Evolutionary conservation across 2,329 filamentous ascomycete species (phyloP), one percentile per base, ranked within the genome.

Genomic region (Huntiella decipiens): DNA sequence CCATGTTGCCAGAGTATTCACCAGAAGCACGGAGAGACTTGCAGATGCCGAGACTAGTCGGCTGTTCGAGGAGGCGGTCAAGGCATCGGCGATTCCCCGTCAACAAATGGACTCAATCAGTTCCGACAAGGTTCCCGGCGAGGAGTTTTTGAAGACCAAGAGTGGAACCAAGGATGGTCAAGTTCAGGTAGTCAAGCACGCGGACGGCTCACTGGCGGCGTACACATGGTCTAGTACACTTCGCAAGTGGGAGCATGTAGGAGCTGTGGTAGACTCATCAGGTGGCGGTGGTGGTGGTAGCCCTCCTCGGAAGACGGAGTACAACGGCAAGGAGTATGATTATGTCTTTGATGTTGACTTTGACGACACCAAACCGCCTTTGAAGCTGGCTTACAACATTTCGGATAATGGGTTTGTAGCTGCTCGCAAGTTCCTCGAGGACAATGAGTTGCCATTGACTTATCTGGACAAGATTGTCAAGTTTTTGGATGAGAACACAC

Each of bases 301-400:
- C 8, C 22, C 22, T 28, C 6, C 22, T 28, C 76, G 76, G 49
- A 86, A 87, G 62, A 74, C 76, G 5, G 70, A 78, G 48, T 80
- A 88, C 57, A 68, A 82, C 1, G 88, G 88, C 31, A 75, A 93
- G 57, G 82, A 88, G 51, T 98, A 93, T 59, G 91, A 98, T 58
- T 95, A 81, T 56, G 87, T 98, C 6, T 96, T 96, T 54, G 87
- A 95, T 56, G 87, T 95, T 19, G 87, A 94, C 55, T 92, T 95
- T 51, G 84, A 94, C 58, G 88, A 95, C 56, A 88, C 86, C 44
- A 88, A 92, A 56, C 87, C 88, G 10, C 77, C 88, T 0, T 67
- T 96, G 39, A 95, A 95, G 61, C 69, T 96, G n/a, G 86, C 88
- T 0, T 96, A 82, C 63, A 95, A 96, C 58, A 70, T 88, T 10